A percentile compares a stretch with the other conserved stretches of the same genome.
phyloP scores from a whole-genome alignment of 2,329 filamentous ascomycete species.

The Botrytis squamosa region DNA sequence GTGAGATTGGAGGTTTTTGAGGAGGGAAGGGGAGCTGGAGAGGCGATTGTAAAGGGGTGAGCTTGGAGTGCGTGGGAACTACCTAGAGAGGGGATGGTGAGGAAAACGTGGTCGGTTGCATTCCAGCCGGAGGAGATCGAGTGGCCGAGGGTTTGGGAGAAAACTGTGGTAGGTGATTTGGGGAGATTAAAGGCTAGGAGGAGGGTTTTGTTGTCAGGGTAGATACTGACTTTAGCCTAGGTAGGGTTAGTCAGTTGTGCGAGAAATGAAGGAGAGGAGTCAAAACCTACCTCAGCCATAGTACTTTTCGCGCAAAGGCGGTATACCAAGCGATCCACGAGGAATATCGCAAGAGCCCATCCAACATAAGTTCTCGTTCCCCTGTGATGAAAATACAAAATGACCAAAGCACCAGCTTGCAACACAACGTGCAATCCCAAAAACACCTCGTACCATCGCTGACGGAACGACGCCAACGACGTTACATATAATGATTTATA shows the following conservation, averaged over 20 bases:
- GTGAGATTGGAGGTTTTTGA: conserved; percentile 51
- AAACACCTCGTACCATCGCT: conserved; percentile 63
- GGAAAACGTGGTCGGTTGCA: conserved; percentile 62
- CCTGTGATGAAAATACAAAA: conserved; percentile 60
- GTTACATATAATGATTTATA: conserved; percentile 64
- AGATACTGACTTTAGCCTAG: conserved; percentile 45
- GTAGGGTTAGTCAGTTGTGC: not conserved
- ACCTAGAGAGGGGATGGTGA: conserved; percentile 56
- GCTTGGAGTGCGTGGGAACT: conserved; percentile 55
- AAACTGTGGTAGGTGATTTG: conserved; percentile 14
- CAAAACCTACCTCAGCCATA: conserved; percentile 45
- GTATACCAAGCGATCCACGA: conserved; percentile 47
- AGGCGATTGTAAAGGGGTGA: conserved; percentile 67
- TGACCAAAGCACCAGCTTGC: conserved; percentile 53
- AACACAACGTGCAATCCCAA: conserved; percentile 57
- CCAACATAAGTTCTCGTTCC: conserved; percentile 53
- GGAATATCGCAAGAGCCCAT: conserved; percentile 39
- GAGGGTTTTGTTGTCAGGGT: conserved; percentile 57
- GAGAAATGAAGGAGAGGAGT: too few species aligned
- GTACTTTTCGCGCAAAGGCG: conserved; percentile 53
- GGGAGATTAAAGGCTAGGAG: conserved; percentile 41
- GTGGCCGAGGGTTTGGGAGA: conserved; percentile 33
- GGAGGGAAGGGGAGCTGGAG: conserved; percentile 48
- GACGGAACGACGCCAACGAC: conserved; percentile 58
- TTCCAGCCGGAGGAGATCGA: conserved; percentile 53